phyloP scores from a whole-genome alignment of 73 alveolate genomes.

The Uronychia binucleata region DNA sequence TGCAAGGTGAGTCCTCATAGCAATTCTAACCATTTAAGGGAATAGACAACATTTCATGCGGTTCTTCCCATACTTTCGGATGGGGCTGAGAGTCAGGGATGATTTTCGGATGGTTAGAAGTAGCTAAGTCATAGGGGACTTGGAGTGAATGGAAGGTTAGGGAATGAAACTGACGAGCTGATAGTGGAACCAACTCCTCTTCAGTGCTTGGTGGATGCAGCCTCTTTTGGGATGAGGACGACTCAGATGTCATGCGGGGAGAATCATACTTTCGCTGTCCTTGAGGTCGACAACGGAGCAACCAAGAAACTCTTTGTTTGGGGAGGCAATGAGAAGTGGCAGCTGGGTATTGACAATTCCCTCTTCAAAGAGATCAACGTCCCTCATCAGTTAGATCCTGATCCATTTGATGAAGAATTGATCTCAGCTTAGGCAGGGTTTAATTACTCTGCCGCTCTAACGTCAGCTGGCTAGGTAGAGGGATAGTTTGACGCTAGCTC shows the following conservation, averaged over 20 bases:
- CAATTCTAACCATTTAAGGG: background rate
- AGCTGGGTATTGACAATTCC: slow-evolving; percentile 18
- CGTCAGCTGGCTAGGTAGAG: slow-evolving; percentile 9
- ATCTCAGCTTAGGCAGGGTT: slow-evolving; percentile 1
- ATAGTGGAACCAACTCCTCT: slow-evolving; percentile 7
- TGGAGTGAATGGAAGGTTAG: slow-evolving; percentile 24
- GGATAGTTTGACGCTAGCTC: too few species aligned
- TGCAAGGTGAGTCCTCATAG: background rate
- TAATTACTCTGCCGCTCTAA: slow-evolving; percentile 24
- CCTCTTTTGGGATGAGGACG: slow-evolving; percentile 15
- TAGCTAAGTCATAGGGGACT: slow-evolving; percentile 3
- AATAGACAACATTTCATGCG: slow-evolving; percentile 17
- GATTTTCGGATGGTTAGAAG: slow-evolving; percentile 14
- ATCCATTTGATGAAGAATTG: slow-evolving; percentile 19
- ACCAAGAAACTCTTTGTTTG: slow-evolving; percentile 22
- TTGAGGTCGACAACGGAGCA: background rate
- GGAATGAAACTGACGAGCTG: slow-evolving; percentile 27
- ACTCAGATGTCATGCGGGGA: slow-evolving; percentile 24
- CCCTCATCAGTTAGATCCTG: slow-evolving; percentile 48
- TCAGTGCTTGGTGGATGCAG: slow-evolving; percentile 16
- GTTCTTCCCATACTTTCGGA: slow-evolving; percentile 20
- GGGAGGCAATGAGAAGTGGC: slow-evolving; percentile 30
- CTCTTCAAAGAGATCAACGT: slow-evolving; percentile 10
- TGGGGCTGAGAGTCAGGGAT: slow-evolving; percentile 24
- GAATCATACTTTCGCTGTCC: slow-evolving; percentile 26